Evolutionary conservation across 495 filamentous ascomycete genomes (phyloP).

Genomic region (Darksidea phi): DNA sequence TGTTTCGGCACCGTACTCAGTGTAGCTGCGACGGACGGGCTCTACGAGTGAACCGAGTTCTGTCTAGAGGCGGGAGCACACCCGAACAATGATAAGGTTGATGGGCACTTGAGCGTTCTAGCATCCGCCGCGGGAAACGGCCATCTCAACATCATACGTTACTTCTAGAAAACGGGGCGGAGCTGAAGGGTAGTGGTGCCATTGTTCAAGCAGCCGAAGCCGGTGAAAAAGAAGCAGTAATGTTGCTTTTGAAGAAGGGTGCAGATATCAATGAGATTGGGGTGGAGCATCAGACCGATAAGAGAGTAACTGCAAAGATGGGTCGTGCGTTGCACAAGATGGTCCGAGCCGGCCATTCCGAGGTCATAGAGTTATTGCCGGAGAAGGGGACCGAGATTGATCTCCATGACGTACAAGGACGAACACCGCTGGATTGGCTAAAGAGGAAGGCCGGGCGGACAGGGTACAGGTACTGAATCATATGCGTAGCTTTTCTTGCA

Average conservation of each 20-base stretch:
- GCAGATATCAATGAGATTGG: slow-evolving; percentile 21
- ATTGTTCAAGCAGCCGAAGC: slow-evolving; percentile 12
- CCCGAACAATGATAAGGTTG: slow-evolving; percentile 3
- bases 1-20: slow-evolving; percentile 6
- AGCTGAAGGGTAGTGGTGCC: slow-evolving; percentile 6
- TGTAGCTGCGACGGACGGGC: neutral
- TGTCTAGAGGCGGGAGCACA: slow-evolving; percentile 11
- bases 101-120: slow-evolving; percentile 7
- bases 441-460: neutral
- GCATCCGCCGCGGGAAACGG: slow-evolving; percentile 15
- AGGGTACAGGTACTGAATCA: neutral
- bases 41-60: slow-evolving; percentile 7
- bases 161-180: slow-evolving; percentile 20
- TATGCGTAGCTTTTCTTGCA: no score
- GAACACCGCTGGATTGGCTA: slow-evolving; percentile 9
- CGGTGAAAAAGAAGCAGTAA: slow-evolving; percentile 10
- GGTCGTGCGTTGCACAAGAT: slow-evolving; percentile 18
- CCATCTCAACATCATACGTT: slow-evolving; percentile 14
- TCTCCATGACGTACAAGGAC: slow-evolving; percentile 9
- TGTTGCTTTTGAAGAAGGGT: slow-evolving; percentile 6
- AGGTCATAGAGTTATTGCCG: slow-evolving; percentile 8
- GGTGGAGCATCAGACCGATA: slow-evolving; percentile 5
- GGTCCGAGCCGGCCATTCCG: neutral
- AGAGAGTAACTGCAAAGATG: neutral
- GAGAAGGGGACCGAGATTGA: slow-evolving; percentile 1